These are phyloP conservation scores for Cercospora brassicicola DNA, from an alignment of 2,329 filamentous ascomycete genomes.

Conservation along the genomic window DNA sequence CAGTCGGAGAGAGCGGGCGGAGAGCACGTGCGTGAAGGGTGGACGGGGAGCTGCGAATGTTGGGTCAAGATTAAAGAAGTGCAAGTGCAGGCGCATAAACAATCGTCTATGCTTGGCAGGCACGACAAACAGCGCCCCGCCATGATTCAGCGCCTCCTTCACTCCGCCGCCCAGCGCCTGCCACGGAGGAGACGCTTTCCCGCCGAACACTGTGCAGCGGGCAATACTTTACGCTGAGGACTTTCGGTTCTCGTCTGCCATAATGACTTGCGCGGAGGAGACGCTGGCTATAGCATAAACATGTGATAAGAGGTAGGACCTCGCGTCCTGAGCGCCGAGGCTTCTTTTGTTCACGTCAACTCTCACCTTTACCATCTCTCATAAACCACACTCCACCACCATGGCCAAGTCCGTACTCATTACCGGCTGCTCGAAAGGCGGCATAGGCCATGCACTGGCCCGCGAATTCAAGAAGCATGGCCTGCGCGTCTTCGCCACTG, in stretches of 20 bases:
- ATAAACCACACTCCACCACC: neutral
- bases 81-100: conserved; percentile 3
- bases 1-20: neutral
- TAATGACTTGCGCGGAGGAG: neutral
- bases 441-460: conserved; percentile 60
- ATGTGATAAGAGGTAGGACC: neutral
- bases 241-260: neutral
- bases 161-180: neutral
- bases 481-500: conserved; percentile 60
- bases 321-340: conserved; percentile 4
- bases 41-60: neutral
- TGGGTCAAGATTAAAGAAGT: neutral
- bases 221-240: neutral
- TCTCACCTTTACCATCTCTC: neutral
- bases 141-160: neutral
- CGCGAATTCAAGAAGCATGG: conserved; percentile 57
- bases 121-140: neutral
- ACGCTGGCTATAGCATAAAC: neutral
- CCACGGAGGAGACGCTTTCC: neutral
- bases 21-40: neutral
- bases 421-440: conserved; percentile 52
- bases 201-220: neutral
- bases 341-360: neutral
- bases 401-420: conserved; percentile 37
- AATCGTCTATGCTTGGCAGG: conserved; percentile 4